Evolutionary conservation across 2,329 filamentous ascomycete genomes (phyloP), one percentile per base, ranked within the genome.

Genomic region (Aaosphaeria pasadenensis): DNA sequence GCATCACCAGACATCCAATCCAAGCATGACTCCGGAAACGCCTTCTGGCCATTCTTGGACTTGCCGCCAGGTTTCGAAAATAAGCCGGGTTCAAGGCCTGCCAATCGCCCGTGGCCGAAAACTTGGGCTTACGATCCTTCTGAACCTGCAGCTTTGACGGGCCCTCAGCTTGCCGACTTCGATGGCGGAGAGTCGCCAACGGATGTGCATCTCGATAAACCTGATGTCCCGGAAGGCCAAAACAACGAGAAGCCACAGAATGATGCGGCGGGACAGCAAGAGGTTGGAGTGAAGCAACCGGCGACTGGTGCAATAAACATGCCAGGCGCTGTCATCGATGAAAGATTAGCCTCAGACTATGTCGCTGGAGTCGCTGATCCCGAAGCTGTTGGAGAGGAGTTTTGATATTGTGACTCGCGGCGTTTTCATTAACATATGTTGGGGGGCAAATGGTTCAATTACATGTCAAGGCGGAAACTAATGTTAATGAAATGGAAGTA

Each of bases 111-210:
- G 17, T 24, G 17, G 17, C 33, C 33, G 33, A 36, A 35, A 6
- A 13, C 13, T 30, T 30, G 39, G 11, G 29, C 30, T 13, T 38
- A 24, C 28, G 11, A 46, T 6, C 39, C 39, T 24, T 28, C n/a
- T 2, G 44, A 46, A 35, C 44, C 30, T 7, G 39, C 28, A n/a
- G 47, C 47, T 2, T 43, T 49, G n/a, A 45, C 43, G 7, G 47
- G 43, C 5, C 43, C 38, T 5, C 47, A 49, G 13, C 36, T 49
- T 29, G 11, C 13, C n/a, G 5, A 42, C 28, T 13, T 32, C 3
- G 30, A 35, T 6, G 32, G 39, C 13, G 33, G 11, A 24, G 17
- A 24, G 2, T 2, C 17, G 17, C 17, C 17, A 24, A 24, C 17
- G 17, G 17, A 24, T 24, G 17, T 24, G 17, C 17, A 24, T 24